Percentiles rank a stretch among this genome's conserved stretches.
Conservation (phyloP, 495 filamentous ascomycete species). For the Emericellopsis terricola region DNA sequence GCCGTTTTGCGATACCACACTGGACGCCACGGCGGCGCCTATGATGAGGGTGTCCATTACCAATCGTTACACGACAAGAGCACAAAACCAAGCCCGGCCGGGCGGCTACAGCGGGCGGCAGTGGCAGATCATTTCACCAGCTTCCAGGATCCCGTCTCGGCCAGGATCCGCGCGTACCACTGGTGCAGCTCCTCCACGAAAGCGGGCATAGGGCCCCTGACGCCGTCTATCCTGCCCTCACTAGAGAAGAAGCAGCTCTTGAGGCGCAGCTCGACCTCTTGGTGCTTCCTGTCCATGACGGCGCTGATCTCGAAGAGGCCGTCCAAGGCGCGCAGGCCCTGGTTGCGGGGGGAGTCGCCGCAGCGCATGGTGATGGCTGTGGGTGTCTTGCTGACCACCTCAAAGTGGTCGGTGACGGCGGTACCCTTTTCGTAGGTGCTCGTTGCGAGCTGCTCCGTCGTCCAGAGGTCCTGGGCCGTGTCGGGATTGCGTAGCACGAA, state of each 20-base stretch:
- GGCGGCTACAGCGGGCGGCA: too few relatives aligned
- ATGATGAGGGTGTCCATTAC: too few relatives aligned
- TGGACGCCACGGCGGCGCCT: too few relatives aligned
- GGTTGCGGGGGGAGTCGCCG: slow-evolving; percentile 44
- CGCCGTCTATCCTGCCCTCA: slow-evolving; percentile 16
- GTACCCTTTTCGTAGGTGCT: slow-evolving; percentile 44
- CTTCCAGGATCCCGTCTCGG: not conserved
- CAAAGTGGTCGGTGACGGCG: slow-evolving; percentile 57
- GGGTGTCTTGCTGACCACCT: slow-evolving; percentile 48
- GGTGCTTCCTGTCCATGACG: slow-evolving; percentile 36
- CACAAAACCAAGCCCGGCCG: too few relatives aligned
- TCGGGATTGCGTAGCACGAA: slow-evolving; percentile 42
- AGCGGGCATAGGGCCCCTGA: slow-evolving; percentile 34
- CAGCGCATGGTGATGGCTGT: slow-evolving; percentile 44
- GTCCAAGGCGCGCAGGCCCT: slow-evolving; percentile 39
- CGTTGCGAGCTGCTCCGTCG: slow-evolving; percentile 28
- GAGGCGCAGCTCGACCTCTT: slow-evolving; percentile 43
- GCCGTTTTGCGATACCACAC: too few relatives aligned
- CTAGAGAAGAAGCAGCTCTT: slow-evolving; percentile 46
- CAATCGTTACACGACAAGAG: too few relatives aligned
- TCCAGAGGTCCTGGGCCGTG: slow-evolving; percentile 49
- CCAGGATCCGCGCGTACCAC: slow-evolving; percentile 43
- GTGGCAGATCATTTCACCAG: not conserved
- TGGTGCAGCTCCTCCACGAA: slow-evolving; percentile 39
- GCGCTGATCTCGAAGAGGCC: slow-evolving; percentile 55